These are phyloP conservation scores for Psilocybe mexicana DNA, from an alignment of 1,284 basidiomycete genomes.

Conservation along the genomic window DNA sequence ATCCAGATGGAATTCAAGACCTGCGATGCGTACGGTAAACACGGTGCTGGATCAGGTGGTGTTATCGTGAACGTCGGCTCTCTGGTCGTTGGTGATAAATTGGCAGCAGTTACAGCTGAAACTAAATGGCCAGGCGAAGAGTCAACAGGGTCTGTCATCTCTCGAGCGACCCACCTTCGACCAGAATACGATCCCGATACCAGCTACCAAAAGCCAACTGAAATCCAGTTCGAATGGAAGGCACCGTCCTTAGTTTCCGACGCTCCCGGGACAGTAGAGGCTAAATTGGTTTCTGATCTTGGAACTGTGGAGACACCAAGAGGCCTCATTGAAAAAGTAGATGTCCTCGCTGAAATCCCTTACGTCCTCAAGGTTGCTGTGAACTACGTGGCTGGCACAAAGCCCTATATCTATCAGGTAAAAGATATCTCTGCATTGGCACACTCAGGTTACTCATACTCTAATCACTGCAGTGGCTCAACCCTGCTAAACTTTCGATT, in stretches of 20 bases:
- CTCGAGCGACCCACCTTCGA: constrained; percentile 70
- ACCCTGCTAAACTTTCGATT: constrained; percentile 70
- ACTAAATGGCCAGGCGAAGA: constrained; percentile 67
- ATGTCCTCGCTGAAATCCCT: constrained; percentile 95
- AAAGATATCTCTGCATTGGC: constrained; percentile 23
- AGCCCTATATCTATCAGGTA: constrained; percentile 93
- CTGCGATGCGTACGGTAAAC: constrained; percentile 70
- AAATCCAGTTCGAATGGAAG: constrained; percentile 79
- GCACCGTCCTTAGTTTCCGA: constrained; percentile 61
- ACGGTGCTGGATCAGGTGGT: constrained; percentile 76
- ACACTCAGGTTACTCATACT: background rate
- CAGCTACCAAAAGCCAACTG: constrained; percentile 77
- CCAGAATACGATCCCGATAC: constrained; percentile 71
- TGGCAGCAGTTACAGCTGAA: constrained; percentile 73
- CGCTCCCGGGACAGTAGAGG: constrained; percentile 56
- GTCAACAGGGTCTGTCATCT: constrained; percentile 51
- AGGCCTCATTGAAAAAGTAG: constrained; percentile 95
- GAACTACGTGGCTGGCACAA: constrained; percentile 88
- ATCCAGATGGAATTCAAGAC: constrained; percentile 98
- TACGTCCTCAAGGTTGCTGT: constrained; percentile 87
- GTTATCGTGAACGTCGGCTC: constrained; percentile 86
- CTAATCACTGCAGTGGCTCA: constrained; percentile 66
- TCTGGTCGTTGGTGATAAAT: constrained; percentile 76
- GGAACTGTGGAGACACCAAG: constrained; percentile 57
- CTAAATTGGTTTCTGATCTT: constrained; percentile 57